phyloP scores from a whole-genome alignment of 192 early-diverging fungal genomes.

The Mortierella alpina region DNA sequence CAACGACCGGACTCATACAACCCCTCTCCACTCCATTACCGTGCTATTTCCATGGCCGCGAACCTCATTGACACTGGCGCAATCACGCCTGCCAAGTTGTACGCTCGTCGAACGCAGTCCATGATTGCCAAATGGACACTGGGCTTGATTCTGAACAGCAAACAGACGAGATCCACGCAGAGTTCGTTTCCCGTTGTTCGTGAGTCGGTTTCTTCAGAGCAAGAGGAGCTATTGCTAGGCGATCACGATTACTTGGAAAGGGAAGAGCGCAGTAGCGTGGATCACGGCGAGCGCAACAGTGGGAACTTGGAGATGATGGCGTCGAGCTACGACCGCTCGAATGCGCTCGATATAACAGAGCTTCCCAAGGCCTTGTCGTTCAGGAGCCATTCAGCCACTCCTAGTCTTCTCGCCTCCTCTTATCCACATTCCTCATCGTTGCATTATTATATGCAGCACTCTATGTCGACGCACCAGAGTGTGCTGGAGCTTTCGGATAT shows the following conservation, averaged over 20 bases:
- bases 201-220: conserved; percentile 33
- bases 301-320: conserved; percentile 11
- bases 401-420: conserved; percentile 30
- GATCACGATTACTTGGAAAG: not conserved
- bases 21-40: conserved; percentile 40
- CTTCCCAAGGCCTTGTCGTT: conserved; percentile 32
- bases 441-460: conserved; percentile 12
- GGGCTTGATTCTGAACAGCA: conserved; percentile 48
- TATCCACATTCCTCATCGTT: conserved; percentile 28
- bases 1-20: conserved; percentile 40
- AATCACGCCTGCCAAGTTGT: conserved; percentile 45
- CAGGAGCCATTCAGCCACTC: conserved; percentile 16
- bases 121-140: conserved; percentile 54
- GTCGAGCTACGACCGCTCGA: conserved; percentile 19
- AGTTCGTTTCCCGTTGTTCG: conserved; percentile 35
- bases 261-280: conserved; percentile 2
- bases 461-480: conserved; percentile 3
- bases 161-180: not conserved
- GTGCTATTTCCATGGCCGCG: conserved; percentile 48
- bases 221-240: conserved; percentile 11
- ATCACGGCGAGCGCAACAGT: not conserved
- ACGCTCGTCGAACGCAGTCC: conserved; percentile 44
- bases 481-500: conserved; percentile 49
- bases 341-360: conserved; percentile 20
- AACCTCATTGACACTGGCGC: conserved; percentile 49